Conservation (phyloP, 31 red algal species). For the Odonthalia washingtoniensis region DNA sequence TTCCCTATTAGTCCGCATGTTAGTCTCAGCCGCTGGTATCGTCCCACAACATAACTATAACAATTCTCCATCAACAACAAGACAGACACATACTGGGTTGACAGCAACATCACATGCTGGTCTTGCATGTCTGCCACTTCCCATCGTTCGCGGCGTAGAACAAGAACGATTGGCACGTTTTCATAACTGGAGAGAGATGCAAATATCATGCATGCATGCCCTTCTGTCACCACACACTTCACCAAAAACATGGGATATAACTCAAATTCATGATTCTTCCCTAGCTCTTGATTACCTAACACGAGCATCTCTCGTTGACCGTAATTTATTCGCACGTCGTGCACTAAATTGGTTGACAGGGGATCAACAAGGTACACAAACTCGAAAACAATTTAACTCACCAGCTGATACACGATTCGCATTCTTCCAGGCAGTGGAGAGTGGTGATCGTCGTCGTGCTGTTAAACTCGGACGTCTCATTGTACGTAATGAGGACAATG, state of each 20-base stretch:
- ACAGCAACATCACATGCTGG: neutral
- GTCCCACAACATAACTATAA: too few species aligned
- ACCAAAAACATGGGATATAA: constrained; percentile 32
- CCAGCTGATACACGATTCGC: constrained; percentile 20
- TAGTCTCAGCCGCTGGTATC: too few species aligned
- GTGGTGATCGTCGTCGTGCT: constrained; percentile 44
- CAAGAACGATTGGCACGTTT: constrained; percentile 36
- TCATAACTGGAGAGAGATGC: constrained; percentile 56
- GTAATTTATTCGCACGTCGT: constrained; percentile 30
- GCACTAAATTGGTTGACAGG: constrained; percentile 48
- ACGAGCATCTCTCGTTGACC: constrained; percentile 35
- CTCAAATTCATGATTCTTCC: constrained; percentile 28
- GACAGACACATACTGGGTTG: neutral
- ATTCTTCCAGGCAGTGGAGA: constrained; percentile 40
- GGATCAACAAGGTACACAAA: neutral
- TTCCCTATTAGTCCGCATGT: too few species aligned
- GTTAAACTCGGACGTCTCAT: constrained; percentile 50
- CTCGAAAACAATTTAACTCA: neutral
- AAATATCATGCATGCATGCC: constrained; percentile 11
- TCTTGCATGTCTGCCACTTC: constrained; percentile 27
- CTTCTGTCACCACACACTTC: neutral
- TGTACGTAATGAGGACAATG: constrained; percentile 6
- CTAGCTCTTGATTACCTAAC: constrained; percentile 50
- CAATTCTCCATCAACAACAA: too few species aligned
- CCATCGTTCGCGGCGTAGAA: constrained; percentile 51